Conservation (phyloP, 2,329 filamentous ascomycete genomes). For the Neonectria hederae region DNA sequence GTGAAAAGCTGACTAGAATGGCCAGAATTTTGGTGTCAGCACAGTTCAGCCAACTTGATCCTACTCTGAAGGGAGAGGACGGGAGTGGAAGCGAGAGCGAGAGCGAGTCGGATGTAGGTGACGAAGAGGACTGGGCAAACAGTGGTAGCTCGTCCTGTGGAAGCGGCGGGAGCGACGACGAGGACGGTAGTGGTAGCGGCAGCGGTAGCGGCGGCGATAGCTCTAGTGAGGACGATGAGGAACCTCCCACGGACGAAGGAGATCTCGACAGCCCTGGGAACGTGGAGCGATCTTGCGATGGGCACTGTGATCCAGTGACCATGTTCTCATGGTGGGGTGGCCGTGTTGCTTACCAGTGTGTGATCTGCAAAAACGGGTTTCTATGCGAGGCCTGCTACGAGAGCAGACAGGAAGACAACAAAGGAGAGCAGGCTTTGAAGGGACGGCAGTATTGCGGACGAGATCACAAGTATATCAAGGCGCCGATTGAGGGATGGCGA, state of each 20-base stretch:
- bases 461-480: conserved; percentile 28
- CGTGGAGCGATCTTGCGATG: conserved; percentile 14
- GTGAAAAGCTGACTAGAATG: conserved; percentile 24
- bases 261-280: conserved; percentile 10
- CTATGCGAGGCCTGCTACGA: conserved; percentile 31
- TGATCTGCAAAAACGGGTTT: conserved; percentile 13
- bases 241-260: conserved; percentile 25
- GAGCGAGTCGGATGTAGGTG: neutral
- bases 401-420: conserved; percentile 20
- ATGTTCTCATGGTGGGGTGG: conserved; percentile 30
- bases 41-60: conserved; percentile 36
- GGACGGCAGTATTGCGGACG: conserved; percentile 25
- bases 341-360: conserved; percentile 20
- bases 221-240: neutral
- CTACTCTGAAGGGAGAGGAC: neutral
- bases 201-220: neutral
- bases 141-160: neutral
- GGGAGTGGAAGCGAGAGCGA: neutral
- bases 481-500: conserved; percentile 31
- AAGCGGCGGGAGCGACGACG: neutral
- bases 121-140: neutral
- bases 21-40: conserved; percentile 39
- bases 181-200: neutral
- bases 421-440: conserved; percentile 13
- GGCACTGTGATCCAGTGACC: conserved; percentile 10